These are phyloP conservation scores for Tieghemiomyces parasiticus DNA, from an alignment of 192 early-diverging fungal genomes.

Conservation along the genomic window DNA sequence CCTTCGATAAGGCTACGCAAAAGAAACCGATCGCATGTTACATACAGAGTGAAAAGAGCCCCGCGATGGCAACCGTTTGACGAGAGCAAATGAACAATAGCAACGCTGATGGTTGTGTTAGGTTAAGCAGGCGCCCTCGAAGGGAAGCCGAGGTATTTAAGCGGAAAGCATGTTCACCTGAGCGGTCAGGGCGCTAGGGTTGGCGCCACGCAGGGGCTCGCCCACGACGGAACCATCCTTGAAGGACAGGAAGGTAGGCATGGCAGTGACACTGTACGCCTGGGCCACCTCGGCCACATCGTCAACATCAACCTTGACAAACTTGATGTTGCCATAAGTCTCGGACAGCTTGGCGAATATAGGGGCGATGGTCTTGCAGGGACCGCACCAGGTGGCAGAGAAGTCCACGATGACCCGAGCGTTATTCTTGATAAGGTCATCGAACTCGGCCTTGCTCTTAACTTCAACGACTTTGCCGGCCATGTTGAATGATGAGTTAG, in stretches of 20 bases:
- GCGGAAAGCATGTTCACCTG: no score
- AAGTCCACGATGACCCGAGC: slow-evolving; percentile 59
- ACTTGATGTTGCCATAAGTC: slow-evolving; percentile 34
- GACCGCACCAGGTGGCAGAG: slow-evolving; percentile 73
- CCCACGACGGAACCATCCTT: background rate
- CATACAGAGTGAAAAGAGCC: no score
- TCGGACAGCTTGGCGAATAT: slow-evolving; percentile 40
- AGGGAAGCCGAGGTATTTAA: no score
- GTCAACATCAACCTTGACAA: slow-evolving; percentile 81
- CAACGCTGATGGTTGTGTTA: no score
- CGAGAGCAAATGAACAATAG: no score
- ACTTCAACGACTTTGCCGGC: slow-evolving; percentile 19
- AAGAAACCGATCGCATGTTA: no score
- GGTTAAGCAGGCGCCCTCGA: no score
- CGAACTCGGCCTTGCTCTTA: slow-evolving; percentile 20
- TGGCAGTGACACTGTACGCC: slow-evolving; percentile 34
- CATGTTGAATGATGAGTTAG: slow-evolving; percentile 17
- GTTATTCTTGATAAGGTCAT: slow-evolving; percentile 22
- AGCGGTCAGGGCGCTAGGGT: background rate
- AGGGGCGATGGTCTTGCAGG: slow-evolving; percentile 63
- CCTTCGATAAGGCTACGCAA: no score
- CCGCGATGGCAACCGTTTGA: no score
- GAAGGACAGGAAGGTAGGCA: slow-evolving; percentile 68
- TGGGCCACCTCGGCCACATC: slow-evolving; percentile 28
- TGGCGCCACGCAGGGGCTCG: background rate